phyloP scores from a whole-genome alignment of 2,329 filamentous ascomycete species.

The Aphanoascus verrucosus region DNA sequence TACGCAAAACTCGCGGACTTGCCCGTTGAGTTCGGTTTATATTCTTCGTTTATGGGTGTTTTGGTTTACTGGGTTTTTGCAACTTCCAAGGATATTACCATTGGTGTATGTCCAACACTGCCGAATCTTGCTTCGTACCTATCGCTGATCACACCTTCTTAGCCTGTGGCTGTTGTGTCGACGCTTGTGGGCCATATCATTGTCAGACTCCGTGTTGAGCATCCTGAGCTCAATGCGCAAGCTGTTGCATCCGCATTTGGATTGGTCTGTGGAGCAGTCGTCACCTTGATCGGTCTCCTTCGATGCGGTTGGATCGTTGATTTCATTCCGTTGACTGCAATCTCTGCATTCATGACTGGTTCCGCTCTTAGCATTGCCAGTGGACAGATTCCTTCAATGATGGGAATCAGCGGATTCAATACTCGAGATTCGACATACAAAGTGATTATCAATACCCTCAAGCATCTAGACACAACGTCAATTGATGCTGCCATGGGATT shows the following conservation, averaged over 20 bases:
- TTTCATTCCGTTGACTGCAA: slow-evolving; percentile 78
- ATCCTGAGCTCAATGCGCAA: slow-evolving; percentile 47
- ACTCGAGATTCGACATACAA: slow-evolving; percentile 68
- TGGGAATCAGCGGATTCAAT: slow-evolving; percentile 64
- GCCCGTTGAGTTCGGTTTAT: slow-evolving; percentile 73
- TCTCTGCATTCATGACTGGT: slow-evolving; percentile 94
- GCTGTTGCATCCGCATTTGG: slow-evolving; percentile 69
- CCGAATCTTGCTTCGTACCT: background rate
- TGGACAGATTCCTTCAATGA: slow-evolving; percentile 69
- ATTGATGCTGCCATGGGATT: slow-evolving; percentile 83
- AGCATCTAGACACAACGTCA: slow-evolving; percentile 54
- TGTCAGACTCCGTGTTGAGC: slow-evolving; percentile 45
- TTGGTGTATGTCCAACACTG: slow-evolving; percentile 54
- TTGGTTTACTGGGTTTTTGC: slow-evolving; percentile 96
- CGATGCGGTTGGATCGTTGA: slow-evolving; percentile 85
- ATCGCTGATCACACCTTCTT: slow-evolving; percentile 14
- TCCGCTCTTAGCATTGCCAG: slow-evolving; percentile 80
- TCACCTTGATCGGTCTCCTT: slow-evolving; percentile 65
- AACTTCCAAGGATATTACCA: slow-evolving; percentile 97
- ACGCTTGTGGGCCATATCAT: slow-evolving; percentile 80
- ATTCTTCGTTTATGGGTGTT: slow-evolving; percentile 93
- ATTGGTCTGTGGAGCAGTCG: slow-evolving; percentile 65
- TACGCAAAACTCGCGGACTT: slow-evolving; percentile 77
- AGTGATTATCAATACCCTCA: slow-evolving; percentile 74
- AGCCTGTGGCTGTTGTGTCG: slow-evolving; percentile 93